Evolutionary conservation across 352 stramenopile species (phyloP), one percentile per base, ranked within the genome.

Genomic region (Phytophthora europaea): DNA sequence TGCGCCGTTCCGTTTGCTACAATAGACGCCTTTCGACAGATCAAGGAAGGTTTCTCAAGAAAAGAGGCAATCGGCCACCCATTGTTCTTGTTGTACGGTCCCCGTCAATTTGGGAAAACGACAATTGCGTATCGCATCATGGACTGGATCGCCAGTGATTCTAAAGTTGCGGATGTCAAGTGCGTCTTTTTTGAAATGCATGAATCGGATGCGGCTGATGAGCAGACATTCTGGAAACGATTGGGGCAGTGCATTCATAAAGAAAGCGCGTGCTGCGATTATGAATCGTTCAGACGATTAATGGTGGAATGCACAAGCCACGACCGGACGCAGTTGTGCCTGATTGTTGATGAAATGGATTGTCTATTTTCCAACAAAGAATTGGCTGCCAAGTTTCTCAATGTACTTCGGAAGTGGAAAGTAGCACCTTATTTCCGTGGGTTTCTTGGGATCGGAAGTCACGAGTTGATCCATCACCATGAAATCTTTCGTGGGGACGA

Each of bases 371-470:
- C 2, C 33, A 73, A 78, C 52, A 60, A 62, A 67, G 22, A 63
- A 7, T 51, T 79, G 61, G 50, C 61, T 13, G 63, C 10, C 20
- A 57, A 64, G 10, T 79, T 75, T 45, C 28, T 75, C 18, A 7
- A 40, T 0, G 50, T 15, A 18, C 60, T 79, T 63, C 66, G 56
- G n/a, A 59, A 23, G 15, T 78, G 59, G 70, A 61, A 78, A 45
- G 12, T 15, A 31, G 40, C 43, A 34, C 20, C 34, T 15, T 65
- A 63, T 51, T 73, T 78, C 40, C 34, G 20, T 53, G 70, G 70
- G 7, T 78, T 78, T 73, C 70, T 78, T 70, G 65, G 65, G 12
- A 60, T 78, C 56, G 65, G 70, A 57, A 78, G 70, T 53, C 54
- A 73, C 34, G 65, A 74, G 4, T 51, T 78, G 54, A 16, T 74